Percentiles rank a stretch among this genome's conserved stretches.
Conservation (phyloP, 192 early-diverging fungal genomes). For the Nowakowskiella sp. region DNA sequence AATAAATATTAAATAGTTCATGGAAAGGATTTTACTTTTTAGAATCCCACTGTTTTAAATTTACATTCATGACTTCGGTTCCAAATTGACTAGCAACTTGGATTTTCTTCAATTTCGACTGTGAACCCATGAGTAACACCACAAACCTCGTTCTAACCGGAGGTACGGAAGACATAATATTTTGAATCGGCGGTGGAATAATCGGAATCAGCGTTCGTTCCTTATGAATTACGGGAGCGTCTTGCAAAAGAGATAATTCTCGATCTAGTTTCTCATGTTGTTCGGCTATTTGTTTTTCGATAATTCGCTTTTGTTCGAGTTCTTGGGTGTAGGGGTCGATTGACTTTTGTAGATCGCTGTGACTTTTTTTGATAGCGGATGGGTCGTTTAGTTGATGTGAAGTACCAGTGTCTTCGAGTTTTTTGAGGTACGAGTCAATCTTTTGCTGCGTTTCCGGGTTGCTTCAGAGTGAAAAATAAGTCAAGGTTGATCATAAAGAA, state of each 20-base stretch:
- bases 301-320: constrained; percentile 16
- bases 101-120: constrained; percentile 23
- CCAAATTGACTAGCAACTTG: constrained; percentile 22
- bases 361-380: background rate
- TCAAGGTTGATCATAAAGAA: no score
- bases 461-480: no score
- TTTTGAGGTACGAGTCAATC: no score
- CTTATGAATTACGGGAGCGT: no score
- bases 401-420: constrained; percentile 2
- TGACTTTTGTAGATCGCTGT: background rate
- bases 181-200: background rate
- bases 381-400: background rate
- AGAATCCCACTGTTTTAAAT: constrained; percentile 39
- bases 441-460: no score
- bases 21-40: constrained; percentile 22
- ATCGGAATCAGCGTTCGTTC: no score
- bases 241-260: background rate
- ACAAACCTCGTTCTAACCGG: no score
- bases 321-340: constrained; percentile 8
- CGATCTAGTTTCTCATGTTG: constrained; percentile 5
- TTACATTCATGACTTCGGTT: constrained; percentile 19
- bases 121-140: background rate
- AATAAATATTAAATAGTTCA: background rate
- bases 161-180: no score
- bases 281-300: constrained; percentile 2